These are phyloP conservation scores for Pythium insidiosum DNA, from an alignment of 352 stramenopile species.

Conservation along the genomic window DNA sequence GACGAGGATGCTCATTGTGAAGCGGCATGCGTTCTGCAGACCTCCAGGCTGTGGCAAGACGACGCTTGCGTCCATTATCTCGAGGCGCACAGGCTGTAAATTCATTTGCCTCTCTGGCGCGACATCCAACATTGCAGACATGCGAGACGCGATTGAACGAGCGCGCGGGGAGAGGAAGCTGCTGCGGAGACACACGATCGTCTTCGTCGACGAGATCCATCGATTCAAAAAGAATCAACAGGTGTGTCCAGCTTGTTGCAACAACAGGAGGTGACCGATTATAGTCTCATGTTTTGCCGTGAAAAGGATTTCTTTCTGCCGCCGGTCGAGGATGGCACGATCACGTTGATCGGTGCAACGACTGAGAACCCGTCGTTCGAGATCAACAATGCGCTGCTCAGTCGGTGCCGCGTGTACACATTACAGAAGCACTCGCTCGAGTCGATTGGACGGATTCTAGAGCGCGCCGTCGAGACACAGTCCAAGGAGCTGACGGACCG, in stretches of 20 bases:
- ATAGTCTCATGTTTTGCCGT: no score
- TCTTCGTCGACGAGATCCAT: conserved; percentile 88
- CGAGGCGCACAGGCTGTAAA: conserved; percentile 51
- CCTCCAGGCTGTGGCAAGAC: conserved; percentile 86
- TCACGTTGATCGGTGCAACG: conserved; percentile 85
- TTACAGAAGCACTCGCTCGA: conserved; percentile 58
- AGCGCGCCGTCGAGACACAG: conserved; percentile 29
- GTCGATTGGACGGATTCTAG: conserved; percentile 59
- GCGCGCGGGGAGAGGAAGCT: conserved; percentile 57
- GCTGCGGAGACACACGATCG: conserved; percentile 55
- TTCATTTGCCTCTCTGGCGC: conserved; percentile 69
- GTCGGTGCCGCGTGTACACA: conserved; percentile 71
- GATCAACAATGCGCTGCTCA: conserved; percentile 80
- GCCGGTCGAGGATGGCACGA: conserved; percentile 70
- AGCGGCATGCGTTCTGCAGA: conserved; percentile 12
- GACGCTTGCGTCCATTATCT: conserved; percentile 73
- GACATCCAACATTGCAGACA: conserved; percentile 59
- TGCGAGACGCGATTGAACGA: conserved; percentile 70
- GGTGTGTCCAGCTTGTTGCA: no score
- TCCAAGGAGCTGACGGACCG: conserved; percentile 17
- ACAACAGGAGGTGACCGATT: no score
- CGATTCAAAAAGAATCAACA: conserved; percentile 87
- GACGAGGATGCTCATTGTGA: background rate
- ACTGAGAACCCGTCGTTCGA: conserved; percentile 88
- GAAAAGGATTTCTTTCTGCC: conserved; percentile 79